A percentile compares a stretch with the other conserved stretches of the same genome.
These are phyloP conservation scores for Pyrenophora teres DNA, from an alignment of 2,329 filamentous ascomycete genomes.

Conservation along the genomic window DNA sequence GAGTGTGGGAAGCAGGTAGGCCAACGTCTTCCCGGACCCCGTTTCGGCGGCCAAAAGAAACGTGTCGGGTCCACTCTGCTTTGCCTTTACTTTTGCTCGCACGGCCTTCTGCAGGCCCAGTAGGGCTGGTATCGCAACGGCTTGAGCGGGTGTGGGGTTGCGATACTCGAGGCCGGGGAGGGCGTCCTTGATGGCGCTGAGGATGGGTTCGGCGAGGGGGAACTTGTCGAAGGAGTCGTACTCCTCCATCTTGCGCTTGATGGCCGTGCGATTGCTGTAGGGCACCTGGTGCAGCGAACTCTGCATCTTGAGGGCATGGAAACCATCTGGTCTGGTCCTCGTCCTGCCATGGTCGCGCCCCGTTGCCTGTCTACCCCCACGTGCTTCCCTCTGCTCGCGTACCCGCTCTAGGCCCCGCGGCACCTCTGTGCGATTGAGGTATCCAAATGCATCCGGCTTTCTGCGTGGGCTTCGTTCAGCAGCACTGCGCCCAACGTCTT, in stretches of 20 bases:
- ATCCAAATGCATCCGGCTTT: conserved; percentile 38
- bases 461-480: conserved; percentile 30
- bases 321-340: conserved; percentile 54
- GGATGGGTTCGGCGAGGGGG: conserved; percentile 71
- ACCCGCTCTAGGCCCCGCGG: conserved; percentile 30
- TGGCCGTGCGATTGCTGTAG: conserved; percentile 68
- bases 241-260: conserved; percentile 66
- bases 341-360: conserved; percentile 30
- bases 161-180: conserved; percentile 75
- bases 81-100: conserved; percentile 35
- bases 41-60: conserved; percentile 94
- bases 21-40: conserved; percentile 93
- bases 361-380: conserved; percentile 12
- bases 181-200: conserved; percentile 76
- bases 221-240: conserved; percentile 83
- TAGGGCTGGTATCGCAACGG: conserved; percentile 82
- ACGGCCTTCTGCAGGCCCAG: conserved; percentile 60
- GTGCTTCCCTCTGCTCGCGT: conserved; percentile 16
- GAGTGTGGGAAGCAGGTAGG: conserved; percentile 83
- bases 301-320: conserved; percentile 95
- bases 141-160: conserved; percentile 85
- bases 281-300: conserved; percentile 74
- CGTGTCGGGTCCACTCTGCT: conserved; percentile 56
- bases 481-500: conserved; percentile 32
- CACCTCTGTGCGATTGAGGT: conserved; percentile 41